These are phyloP conservation scores for Solanum neorickii DNA, from an alignment of 257 asterid species.

Conservation along the genomic window DNA sequence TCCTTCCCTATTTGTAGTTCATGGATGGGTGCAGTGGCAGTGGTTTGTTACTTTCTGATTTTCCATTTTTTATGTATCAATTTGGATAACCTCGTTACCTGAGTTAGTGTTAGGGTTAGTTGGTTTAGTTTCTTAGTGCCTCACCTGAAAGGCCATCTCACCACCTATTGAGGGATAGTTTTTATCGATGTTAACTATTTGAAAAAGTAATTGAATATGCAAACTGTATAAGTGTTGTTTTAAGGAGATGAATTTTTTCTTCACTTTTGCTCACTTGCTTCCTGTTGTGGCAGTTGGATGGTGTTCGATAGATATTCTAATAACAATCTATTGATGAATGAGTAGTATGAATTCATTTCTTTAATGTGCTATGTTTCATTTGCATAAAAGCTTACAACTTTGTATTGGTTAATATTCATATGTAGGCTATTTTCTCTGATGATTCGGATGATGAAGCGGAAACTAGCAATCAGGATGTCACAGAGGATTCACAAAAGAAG, in stretches of 20 bases:
- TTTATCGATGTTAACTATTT: background rate
- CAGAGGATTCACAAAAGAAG: slow-evolving; percentile 49
- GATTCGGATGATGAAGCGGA: slow-evolving; percentile 76
- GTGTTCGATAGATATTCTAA: background rate
- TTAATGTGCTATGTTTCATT: background rate
- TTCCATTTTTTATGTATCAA: background rate
- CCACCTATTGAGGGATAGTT: background rate
- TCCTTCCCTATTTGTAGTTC: background rate
- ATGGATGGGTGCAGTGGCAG: background rate
- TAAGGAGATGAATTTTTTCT: background rate
- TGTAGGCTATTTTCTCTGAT: slow-evolving; percentile 89
- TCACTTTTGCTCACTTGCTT: background rate
- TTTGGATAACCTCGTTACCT: background rate
- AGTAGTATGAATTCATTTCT: background rate
- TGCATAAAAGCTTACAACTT: background rate
- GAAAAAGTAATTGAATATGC: background rate
- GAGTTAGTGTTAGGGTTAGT: background rate
- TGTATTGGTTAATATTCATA: background rate
- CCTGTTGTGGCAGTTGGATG: background rate
- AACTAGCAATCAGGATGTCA: slow-evolving; percentile 19
- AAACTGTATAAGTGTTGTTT: background rate
- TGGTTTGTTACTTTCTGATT: background rate
- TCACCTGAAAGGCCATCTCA: background rate
- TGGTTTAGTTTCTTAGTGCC: background rate
- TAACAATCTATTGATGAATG: background rate